A percentile compares a stretch with the other conserved stretches of the same genome.
Evolutionary conservation across 1,284 basidiomycete species (phyloP).

Genomic region (Fomitopsis betulina): DNA sequence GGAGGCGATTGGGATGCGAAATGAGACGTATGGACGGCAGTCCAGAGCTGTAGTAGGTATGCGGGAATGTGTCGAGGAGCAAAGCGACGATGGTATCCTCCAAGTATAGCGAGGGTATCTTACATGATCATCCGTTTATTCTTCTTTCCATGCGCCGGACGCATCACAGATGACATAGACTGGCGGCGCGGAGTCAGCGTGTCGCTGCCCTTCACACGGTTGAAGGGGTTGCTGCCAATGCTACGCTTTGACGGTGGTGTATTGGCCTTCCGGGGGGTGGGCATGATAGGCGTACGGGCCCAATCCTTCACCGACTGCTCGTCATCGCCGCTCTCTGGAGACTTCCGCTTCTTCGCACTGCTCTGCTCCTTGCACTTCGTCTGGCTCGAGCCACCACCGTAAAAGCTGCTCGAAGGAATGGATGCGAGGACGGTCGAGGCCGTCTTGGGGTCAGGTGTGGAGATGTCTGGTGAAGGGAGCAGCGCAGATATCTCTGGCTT

Average conservation of each 20-base stretch:
- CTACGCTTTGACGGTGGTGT: slow-evolving; percentile 1
- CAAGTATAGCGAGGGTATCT: slow-evolving; percentile 5
- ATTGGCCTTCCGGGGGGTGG: slow-evolving; percentile 13
- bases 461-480: slow-evolving; percentile 11
- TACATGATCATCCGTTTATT: slow-evolving; percentile 13
- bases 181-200: slow-evolving; percentile 25
- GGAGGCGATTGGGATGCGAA: background rate
- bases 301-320: slow-evolving; percentile 22
- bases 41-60: background rate
- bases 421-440: slow-evolving; percentile 16
- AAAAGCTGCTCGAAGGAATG: slow-evolving; percentile 44
- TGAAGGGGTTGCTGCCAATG: slow-evolving; percentile 29
- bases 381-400: slow-evolving; percentile 30
- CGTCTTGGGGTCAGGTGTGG: slow-evolving; percentile 12
- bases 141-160: slow-evolving; percentile 22
- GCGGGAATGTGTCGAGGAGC: too few species aligned
- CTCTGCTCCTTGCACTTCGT: slow-evolving; percentile 21
- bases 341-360: slow-evolving; percentile 39
- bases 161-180: slow-evolving; percentile 9
- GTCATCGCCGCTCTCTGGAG: slow-evolving; percentile 26
- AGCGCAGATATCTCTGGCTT: slow-evolving; percentile 2
- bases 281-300: slow-evolving; percentile 23
- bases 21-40: background rate
- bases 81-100: background rate
- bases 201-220: slow-evolving; percentile 29